Evolutionary conservation across 371 early-diverging fungal genomes (phyloP), one percentile per base, ranked within the genome.

Genomic region (Mortierella sp.): DNA sequence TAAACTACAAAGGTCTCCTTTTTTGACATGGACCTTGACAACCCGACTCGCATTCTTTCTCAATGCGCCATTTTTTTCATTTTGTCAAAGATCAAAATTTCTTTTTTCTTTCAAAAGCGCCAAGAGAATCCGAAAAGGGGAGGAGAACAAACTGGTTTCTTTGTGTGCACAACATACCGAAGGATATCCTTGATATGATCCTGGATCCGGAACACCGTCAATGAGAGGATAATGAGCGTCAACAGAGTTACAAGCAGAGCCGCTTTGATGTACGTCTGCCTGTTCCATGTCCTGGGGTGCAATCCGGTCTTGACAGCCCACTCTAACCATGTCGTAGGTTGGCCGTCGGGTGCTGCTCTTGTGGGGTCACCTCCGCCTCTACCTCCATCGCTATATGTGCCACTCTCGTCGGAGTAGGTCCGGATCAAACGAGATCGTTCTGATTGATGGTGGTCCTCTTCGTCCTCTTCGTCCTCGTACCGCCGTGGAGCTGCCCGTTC

Each of bases 161-260:
- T 47, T 29, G 31, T 19, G 22, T 16, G 22, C 16, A 43, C 6
- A 69, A 53, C 79, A 47, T 67, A 75, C 80, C 26, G 39, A 9
- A 86, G 70, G 71, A 79, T 65, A 16, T 86, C 86, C 65, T 83
- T 86, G 64, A 86, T 77, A 53, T 86, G 86, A 45, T 86, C 79
- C 65, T 86, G 86, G 48, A 86, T 67, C 26, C 74, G 76, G 64
- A 86, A 79, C 6, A 86, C 84, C 45, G 80, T 79, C 48, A 79
- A 68, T 16, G 80, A 74, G 24, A 79, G 41, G n/a, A 79, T 64
- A 34, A 76, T 63, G 6, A 80, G 50, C 0, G 76, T 77, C 45
- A 80, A 2, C 68, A 80, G 14, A 11, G 64, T 70, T 11, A 53
- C 66, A 10, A 80, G 16, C 39, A 80, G 47, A 1, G 31, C 58